These are phyloP conservation scores for Ophioceras dolichostomum DNA, from an alignment of 2,329 filamentous ascomycete genomes.

Conservation along the genomic window DNA sequence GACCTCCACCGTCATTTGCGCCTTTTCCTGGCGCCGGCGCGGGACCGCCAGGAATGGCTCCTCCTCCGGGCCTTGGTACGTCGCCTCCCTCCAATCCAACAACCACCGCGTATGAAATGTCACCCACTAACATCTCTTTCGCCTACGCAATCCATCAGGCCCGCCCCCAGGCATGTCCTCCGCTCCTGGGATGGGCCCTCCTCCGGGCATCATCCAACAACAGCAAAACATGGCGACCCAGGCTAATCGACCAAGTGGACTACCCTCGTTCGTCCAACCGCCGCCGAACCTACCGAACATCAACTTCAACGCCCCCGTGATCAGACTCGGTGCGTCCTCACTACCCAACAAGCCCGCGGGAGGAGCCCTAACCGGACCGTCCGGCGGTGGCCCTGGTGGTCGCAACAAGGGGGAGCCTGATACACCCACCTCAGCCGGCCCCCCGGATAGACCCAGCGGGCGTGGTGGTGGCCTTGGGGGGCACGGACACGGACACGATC, in stretches of 20 bases:
- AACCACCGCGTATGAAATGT: too few species aligned
- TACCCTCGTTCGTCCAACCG: slow-evolving; percentile 76
- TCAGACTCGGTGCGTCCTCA: slow-evolving; percentile 73
- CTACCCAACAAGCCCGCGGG: slow-evolving; percentile 49
- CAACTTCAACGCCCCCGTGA: slow-evolving; percentile 95
- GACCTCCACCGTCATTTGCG: slow-evolving; percentile 61
- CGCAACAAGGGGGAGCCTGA: slow-evolving; percentile 32
- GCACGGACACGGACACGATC: slow-evolving; percentile 36
- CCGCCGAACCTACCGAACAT: slow-evolving; percentile 92
- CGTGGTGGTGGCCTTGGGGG: not conserved
- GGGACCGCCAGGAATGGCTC: slow-evolving; percentile 54
- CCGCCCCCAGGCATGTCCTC: slow-evolving; percentile 70
- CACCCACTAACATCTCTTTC: slow-evolving; percentile 8
- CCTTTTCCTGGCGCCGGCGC: slow-evolving; percentile 49
- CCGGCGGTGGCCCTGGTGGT: slow-evolving; percentile 23
- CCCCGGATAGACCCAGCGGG: slow-evolving; percentile 6
- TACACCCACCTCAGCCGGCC: slow-evolving; percentile 21
- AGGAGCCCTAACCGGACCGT: too few species aligned
- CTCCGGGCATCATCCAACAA: slow-evolving; percentile 68
- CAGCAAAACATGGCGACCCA: slow-evolving; percentile 46
- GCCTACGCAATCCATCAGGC: too few species aligned
- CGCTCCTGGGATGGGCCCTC: slow-evolving; percentile 67
- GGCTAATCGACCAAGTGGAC: slow-evolving; percentile 66
- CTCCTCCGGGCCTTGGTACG: slow-evolving; percentile 75
- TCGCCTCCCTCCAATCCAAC: too few species aligned